A percentile compares a stretch with the other conserved stretches of the same genome.
phyloP scores from a whole-genome alignment of 306 rosid species.

The Glycyrrhiza uralensis region DNA sequence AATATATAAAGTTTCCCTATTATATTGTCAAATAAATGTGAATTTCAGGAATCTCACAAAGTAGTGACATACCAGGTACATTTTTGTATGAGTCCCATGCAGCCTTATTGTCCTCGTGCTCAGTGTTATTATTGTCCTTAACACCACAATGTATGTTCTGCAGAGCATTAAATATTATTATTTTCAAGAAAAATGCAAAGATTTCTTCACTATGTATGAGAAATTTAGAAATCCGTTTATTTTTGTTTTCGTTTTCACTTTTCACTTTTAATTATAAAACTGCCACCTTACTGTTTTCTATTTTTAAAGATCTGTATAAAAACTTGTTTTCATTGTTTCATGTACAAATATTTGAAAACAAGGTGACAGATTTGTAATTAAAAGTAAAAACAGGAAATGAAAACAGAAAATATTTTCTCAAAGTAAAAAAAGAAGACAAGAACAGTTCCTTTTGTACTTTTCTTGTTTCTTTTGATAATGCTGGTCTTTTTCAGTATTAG shows the following conservation, averaged over 20 bases:
- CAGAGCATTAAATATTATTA: constrained; percentile 16
- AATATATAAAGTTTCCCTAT: neutral
- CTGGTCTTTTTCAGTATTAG: neutral
- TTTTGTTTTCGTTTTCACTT: too few species aligned
- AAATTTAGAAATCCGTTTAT: neutral
- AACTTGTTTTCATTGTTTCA: too few species aligned
- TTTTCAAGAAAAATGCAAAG: constrained; percentile 9
- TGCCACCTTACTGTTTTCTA: too few species aligned
- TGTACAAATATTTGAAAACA: too few species aligned
- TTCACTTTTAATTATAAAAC: too few species aligned
- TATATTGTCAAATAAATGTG: neutral
- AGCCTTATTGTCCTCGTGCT: constrained; percentile 26
- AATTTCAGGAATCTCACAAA: neutral
- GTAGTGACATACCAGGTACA: constrained; percentile 38
- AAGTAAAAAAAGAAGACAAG: neutral
- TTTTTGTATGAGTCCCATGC: constrained; percentile 26
- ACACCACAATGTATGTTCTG: constrained; percentile 29
- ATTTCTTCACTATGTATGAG: neutral
- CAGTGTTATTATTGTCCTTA: constrained; percentile 25
- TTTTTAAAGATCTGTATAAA: too few species aligned
- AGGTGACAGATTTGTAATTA: too few species aligned
- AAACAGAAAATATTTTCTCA: too few species aligned
- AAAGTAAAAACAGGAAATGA: too few species aligned
- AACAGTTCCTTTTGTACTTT: neutral
- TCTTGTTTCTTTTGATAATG: neutral